Evolutionary conservation across 768 basidiomycete genomes (phyloP), one percentile per base, ranked within the genome.

Genomic region (Dendrothele bispora): DNA sequence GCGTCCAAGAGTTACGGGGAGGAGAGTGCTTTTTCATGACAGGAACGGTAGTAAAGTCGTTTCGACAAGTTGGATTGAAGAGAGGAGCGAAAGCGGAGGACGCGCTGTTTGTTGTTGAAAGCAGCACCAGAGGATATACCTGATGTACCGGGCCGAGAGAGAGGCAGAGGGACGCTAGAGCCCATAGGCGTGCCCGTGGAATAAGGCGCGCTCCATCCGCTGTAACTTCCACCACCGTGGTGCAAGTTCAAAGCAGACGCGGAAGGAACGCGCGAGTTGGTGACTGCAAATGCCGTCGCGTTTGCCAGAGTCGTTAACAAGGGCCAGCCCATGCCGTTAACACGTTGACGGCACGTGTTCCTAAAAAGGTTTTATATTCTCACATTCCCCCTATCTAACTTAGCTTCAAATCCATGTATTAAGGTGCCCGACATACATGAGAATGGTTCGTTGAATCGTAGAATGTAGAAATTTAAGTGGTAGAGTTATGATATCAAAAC

Each of bases 261-360:
- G 5, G 44, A 46, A 46, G n/a, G 36, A n/a, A 21, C 36, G 36
- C n/a, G n/a, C 7, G 36, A 34, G 22, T 24, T 34, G 15, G 34
- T 24, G 21, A 46, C 44, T 27, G 44, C 44, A n/a, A 36, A 46
- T 14, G 44, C 44, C 6, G 44, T 46, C 18, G 44, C 44, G 17
- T 36, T 46, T 24, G 44, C 44, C 15, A 46, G 44, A 11, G 44
- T 34, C n/a, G 35, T n/a, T n/a, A n/a, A n/a, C n/a, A n/a, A n/a
- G n/a, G n/a, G n/a, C n/a, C n/a, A n/a, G n/a, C n/a, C n/a, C n/a
- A n/a, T n/a, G n/a, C n/a, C n/a, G n/a, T n/a, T n/a, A n/a, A n/a
- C n/a, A n/a, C n/a, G n/a, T n/a, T n/a, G n/a, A n/a, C n/a, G n/a
- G n/a, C n/a, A n/a, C n/a, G n/a, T n/a, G n/a, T n/a, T n/a, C n/a